Evolutionary conservation across 331 rosid genomes (phyloP).

Genomic region (Phaseolus coccineus): DNA sequence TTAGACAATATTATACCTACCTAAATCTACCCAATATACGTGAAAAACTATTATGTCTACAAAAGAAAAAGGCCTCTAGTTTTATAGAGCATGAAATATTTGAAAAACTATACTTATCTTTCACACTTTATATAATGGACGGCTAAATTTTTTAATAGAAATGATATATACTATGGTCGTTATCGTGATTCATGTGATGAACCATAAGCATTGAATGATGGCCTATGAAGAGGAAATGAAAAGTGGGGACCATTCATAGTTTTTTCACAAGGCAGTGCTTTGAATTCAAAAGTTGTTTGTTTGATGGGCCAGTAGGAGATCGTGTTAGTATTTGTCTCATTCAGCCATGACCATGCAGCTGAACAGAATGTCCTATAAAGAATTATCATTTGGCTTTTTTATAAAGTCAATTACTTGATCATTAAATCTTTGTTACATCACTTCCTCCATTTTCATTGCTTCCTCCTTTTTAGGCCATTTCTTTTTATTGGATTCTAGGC

Average conservation of each 20-base stretch:
- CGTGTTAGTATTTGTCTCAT: conserved; percentile 34
- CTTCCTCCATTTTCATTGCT: background rate
- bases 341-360: conserved; percentile 4
- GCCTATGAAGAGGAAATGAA: background rate
- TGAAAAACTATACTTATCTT: background rate
- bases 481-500: conserved; percentile 12
- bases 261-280: background rate
- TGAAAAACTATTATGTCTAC: background rate
- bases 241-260: conserved; percentile 36
- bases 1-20: background rate
- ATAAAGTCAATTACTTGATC: conserved; percentile 37
- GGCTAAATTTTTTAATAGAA: background rate
- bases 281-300: conserved; percentile 42
- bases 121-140: conserved; percentile 22
- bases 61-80: background rate
- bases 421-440: conserved; percentile 14
- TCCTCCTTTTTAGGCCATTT: background rate
- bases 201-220: conserved; percentile 28
- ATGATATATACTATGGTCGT: background rate
- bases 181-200: conserved; percentile 42
- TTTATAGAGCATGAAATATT: background rate
- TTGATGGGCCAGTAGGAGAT: conserved; percentile 36
- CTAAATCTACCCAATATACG: background rate
- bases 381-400: conserved; percentile 12
- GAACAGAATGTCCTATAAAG: conserved; percentile 33